Percentiles rank a stretch among this genome's conserved stretches.
These are phyloP conservation scores for Lipomyces orientalis DNA, from an alignment of 805 yeast species.

Conservation along the genomic window DNA sequence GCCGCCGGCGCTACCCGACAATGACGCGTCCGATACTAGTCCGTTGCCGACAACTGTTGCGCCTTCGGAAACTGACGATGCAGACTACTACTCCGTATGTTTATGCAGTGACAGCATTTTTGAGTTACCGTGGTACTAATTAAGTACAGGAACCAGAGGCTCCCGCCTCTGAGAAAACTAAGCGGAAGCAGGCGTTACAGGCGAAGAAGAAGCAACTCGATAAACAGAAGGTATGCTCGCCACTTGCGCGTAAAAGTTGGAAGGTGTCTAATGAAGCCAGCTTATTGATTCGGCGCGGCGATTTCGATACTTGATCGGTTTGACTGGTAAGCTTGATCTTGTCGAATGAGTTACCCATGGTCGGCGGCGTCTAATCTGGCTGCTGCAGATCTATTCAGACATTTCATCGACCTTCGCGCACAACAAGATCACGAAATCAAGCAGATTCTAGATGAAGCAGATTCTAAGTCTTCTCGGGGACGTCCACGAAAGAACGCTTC, in stretches of 20 bases:
- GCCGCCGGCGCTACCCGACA: conserved; percentile 19
- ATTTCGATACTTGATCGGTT: conserved; percentile 76
- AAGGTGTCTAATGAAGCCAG: conserved; percentile 27
- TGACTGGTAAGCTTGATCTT: conserved; percentile 53
- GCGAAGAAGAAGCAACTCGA: conserved; percentile 35
- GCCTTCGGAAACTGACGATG: conserved; percentile 23
- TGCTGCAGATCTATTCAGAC: conserved; percentile 72
- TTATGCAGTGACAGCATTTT: neutral
- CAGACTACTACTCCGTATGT: conserved; percentile 20
- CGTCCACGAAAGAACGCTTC: conserved; percentile 36
- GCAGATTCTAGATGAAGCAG: conserved; percentile 45
- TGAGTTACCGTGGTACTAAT: neutral
- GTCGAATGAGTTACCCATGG: neutral
- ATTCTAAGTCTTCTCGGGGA: conserved; percentile 38
- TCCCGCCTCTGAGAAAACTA: conserved; percentile 14
- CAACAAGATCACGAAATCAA: conserved; percentile 72
- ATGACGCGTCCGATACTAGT: conserved; percentile 20
- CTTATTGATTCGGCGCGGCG: conserved; percentile 74
- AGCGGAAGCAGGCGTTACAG: conserved; percentile 39
- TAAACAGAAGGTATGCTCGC: conserved; percentile 29
- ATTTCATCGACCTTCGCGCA: conserved; percentile 82
- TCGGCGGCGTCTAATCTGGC: neutral
- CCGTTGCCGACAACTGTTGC: conserved; percentile 15
- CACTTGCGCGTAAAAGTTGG: neutral
- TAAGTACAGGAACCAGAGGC: neutral